Base-by-base conservation (phyloP, 208 protist species). In the Wallacemonas sp. region DNA sequence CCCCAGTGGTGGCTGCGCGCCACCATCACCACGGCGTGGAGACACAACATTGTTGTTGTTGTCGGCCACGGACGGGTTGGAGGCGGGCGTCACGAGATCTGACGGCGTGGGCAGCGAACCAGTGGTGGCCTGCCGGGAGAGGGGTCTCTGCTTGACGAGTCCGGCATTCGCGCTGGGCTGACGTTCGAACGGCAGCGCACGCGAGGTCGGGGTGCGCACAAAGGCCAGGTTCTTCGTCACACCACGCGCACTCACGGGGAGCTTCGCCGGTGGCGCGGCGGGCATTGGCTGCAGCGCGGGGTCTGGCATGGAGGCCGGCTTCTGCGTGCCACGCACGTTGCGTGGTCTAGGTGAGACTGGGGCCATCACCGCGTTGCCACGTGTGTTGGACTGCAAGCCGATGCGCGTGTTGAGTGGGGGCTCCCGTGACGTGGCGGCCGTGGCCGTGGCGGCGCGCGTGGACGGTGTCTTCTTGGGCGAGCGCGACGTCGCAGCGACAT, bases 181-280 rank as follows among this genome's bases (percentile, higher is more conserved):
- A 6, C 52, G 52, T 29, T 58, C 52, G 32, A 58, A 58, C 3
- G 26, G 6, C 52, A 58, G 32, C 17, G 52, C 52, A 16, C 52
- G 52, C 11, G 30, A 24, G 2, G 52, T 58, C 12, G 52, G 52
- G 4, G 30, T 58, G 52, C 32, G 52, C 11, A 58, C 52, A 39
- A 58, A 33, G 30, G 52, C 3, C 16, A 58, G 12, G n/a, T 34
- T 58, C 30, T 58, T 58, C 29, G 52, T 58, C 12, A 58, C 29
- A 16, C 52, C 52, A n/a, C 52, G 52, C 52, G 52, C 52, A 24
- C 52, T 58, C 4, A 30, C 52, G 30, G 52, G 52, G 29, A 58
- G 29, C 52, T 39, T 58, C 29, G 52, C 11, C 6, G 52, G 52
- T 19, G 52, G 52, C 16, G 52, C 17, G 12, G 26, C 30, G 0